A percentile compares a stretch with the other conserved stretches of the same genome.
Evolutionary conservation across 495 filamentous ascomycete genomes (phyloP).

Genomic region (Tuber aestivum): DNA sequence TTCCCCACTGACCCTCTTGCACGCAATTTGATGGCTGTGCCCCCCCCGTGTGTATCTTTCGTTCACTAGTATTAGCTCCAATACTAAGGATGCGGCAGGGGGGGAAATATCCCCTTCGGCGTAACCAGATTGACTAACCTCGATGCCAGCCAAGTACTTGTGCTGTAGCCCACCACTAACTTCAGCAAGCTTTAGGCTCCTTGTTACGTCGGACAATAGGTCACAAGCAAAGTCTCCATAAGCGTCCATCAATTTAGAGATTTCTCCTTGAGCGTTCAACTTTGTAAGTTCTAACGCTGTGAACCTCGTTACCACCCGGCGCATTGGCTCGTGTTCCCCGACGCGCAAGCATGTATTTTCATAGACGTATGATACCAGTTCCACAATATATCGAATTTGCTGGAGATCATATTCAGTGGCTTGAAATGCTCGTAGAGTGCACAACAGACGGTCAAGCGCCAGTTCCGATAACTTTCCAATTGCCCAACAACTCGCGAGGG

Average conservation of each 20-base stretch:
- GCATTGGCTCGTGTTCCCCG: conserved; percentile 9
- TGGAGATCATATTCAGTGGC: background rate
- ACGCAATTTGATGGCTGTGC: background rate
- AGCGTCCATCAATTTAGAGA: background rate
- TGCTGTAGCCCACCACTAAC: background rate
- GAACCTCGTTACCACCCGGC: conserved; percentile 10
- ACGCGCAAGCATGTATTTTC: conserved; percentile 5
- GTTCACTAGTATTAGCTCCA: background rate
- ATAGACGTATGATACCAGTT: conserved; percentile 9
- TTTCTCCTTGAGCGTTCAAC: background rate
- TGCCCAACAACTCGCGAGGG: conserved; percentile 8
- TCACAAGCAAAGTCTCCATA: conserved; percentile 12
- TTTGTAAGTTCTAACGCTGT: conserved; percentile 7
- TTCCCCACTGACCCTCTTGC: background rate
- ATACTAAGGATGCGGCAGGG: background rate
- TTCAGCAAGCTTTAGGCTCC: conserved; percentile 10
- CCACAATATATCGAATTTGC: background rate
- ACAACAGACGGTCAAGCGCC: conserved; percentile 6
- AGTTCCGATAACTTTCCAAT: background rate
- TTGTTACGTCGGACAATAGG: conserved; percentile 9
- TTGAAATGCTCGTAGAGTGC: conserved; percentile 1
- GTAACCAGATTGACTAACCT: background rate
- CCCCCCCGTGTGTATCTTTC: background rate
- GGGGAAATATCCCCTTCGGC: background rate
- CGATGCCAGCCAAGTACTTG: background rate